Conservation (phyloP, 2,329 filamentous ascomycete genomes). For the Colletotrichum orbiculare region DNA sequence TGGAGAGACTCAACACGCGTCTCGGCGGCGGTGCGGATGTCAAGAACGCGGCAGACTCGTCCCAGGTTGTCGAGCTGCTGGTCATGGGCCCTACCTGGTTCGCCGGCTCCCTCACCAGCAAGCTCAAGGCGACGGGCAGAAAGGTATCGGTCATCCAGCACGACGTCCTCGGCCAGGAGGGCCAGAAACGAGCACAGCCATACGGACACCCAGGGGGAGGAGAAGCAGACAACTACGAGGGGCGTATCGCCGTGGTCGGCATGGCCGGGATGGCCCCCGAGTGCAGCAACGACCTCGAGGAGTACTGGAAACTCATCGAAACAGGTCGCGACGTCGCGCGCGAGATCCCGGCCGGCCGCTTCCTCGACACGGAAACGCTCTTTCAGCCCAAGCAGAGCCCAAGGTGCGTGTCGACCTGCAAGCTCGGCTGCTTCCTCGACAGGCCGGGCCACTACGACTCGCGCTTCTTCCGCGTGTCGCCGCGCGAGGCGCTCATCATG, state of each 20-base stretch:
- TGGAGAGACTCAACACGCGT: conserved; percentile 7
- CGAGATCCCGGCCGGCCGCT: too few relatives aligned
- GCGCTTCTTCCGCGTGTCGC: conserved; percentile 50
- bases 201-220: too few relatives aligned
- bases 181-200: not conserved
- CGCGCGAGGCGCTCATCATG: conserved; percentile 42
- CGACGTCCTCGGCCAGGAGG: not conserved
- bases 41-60: not conserved
- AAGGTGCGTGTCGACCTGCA: too few relatives aligned
- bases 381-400: too few relatives aligned
- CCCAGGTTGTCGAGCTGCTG: not conserved
- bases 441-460: conserved; percentile 46
- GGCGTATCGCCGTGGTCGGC: conserved; percentile 8
- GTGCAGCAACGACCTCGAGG: too few relatives aligned
- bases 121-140: conserved; percentile 13
- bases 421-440: too few relatives aligned
- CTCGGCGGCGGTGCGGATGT: not conserved
- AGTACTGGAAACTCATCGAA: too few relatives aligned
- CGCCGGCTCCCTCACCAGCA: conserved; percentile 16
- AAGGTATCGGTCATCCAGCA: not conserved
- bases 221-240: not conserved
- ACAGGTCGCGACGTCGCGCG: too few relatives aligned
- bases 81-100: conserved; percentile 11
- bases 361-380: too few relatives aligned
- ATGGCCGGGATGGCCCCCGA: too few relatives aligned